A percentile compares a stretch with the other conserved stretches of the same genome.
Evolutionary conservation across 2,329 filamentous ascomycete species (phyloP).

Genomic region (Botrytis tulipae): DNA sequence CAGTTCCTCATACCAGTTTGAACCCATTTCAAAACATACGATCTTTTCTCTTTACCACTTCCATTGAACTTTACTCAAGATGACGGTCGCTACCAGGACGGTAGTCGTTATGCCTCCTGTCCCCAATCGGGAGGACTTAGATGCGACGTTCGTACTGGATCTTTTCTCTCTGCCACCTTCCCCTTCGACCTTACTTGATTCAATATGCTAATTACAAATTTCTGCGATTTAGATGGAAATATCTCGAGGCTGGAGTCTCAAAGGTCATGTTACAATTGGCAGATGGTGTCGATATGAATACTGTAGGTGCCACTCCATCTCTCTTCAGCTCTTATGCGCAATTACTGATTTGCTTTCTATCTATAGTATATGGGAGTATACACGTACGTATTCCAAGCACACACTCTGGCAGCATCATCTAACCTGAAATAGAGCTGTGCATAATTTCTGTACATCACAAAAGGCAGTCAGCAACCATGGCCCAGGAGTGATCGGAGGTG

Average conservation of each 20-base stretch:
- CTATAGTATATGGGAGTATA: slow-evolving; percentile 90
- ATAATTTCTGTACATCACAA: slow-evolving; percentile 99
- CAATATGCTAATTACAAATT: neutral
- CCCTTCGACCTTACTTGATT: neutral
- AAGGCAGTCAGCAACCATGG: slow-evolving; percentile 71
- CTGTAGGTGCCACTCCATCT: slow-evolving; percentile 50
- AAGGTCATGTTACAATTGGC: slow-evolving; percentile 92
- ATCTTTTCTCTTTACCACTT: neutral
- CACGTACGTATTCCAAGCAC: slow-evolving; percentile 56
- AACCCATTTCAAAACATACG: neutral
- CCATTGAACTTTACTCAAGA: slow-evolving; percentile 17
- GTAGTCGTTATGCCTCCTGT: slow-evolving; percentile 50
- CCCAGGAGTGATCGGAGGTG: slow-evolving; percentile 47
- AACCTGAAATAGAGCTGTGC: slow-evolving; percentile 66
- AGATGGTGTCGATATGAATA: slow-evolving; percentile 89
- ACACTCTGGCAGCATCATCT: slow-evolving; percentile 36
- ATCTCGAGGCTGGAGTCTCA: slow-evolving; percentile 82
- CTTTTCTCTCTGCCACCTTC: neutral
- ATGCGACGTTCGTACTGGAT: slow-evolving; percentile 54
- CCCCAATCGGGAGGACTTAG: slow-evolving; percentile 61
- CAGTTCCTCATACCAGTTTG: neutral
- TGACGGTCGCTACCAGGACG: slow-evolving; percentile 27
- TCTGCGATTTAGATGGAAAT: slow-evolving; percentile 68
- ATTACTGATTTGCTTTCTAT: slow-evolving; percentile 13
- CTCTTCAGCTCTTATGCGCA: slow-evolving; percentile 4